Conservation (phyloP, 164 flowering plant genomes). For the Liriodendron chinense region DNA sequence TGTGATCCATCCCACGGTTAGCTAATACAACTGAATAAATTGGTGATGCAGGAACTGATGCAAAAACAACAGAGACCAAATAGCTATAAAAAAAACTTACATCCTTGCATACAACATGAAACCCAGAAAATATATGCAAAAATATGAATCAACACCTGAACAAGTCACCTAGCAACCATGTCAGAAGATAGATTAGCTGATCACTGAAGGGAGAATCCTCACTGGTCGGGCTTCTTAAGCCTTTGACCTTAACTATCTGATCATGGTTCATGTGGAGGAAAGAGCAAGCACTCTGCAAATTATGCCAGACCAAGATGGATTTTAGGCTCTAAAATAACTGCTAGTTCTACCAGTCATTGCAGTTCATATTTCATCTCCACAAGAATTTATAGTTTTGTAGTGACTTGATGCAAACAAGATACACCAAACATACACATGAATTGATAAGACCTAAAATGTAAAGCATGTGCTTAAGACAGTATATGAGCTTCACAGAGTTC, state of each 20-base stretch:
- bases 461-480: background rate
- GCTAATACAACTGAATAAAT: background rate
- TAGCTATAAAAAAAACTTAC: background rate
- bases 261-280: background rate
- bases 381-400: background rate
- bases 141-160: constrained; percentile 2
- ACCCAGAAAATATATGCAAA: background rate
- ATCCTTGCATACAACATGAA: background rate
- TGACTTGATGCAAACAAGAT: background rate
- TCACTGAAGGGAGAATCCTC: constrained; percentile 6
- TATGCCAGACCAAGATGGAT: constrained; percentile 3
- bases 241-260: background rate
- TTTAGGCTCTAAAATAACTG: background rate
- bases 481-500: background rate
- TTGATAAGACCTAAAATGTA: background rate
- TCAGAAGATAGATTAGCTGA: background rate
- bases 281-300: background rate
- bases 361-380: background rate
- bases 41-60: background rate
- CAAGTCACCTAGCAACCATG: background rate
- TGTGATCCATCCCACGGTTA: background rate
- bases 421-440: background rate
- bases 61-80: background rate
- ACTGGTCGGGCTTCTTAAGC: background rate
- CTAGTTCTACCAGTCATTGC: background rate